phyloP scores from a whole-genome alignment of 129 eudicot species.

The Arctium lappa region DNA sequence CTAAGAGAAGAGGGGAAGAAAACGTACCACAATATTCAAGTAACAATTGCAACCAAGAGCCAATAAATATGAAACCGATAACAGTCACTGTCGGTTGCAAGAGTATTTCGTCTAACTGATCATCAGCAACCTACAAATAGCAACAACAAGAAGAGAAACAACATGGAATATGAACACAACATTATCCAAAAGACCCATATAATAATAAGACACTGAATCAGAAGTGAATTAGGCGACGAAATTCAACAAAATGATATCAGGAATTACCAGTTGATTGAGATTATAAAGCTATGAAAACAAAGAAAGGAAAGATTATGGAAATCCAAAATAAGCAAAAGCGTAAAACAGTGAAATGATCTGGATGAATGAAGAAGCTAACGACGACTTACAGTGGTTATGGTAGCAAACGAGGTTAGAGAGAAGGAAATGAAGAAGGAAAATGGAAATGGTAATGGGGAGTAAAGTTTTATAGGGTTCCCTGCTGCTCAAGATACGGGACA shows the following conservation, averaged over 20 bases:
- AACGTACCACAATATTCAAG: constrained; percentile 9
- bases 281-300: background rate
- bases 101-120: constrained; percentile 7
- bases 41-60: background rate
- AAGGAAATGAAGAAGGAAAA: background rate
- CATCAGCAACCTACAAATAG: constrained; percentile 14
- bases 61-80: background rate
- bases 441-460: background rate
- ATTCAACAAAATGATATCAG: background rate
- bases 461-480: constrained; percentile 31
- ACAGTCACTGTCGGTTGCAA: background rate
- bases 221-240: background rate
- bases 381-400: constrained; percentile 21
- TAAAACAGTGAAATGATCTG: background rate
- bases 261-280: background rate
- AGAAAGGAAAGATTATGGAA: background rate
- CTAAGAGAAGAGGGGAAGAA: background rate
- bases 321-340: background rate
- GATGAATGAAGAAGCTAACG: background rate
- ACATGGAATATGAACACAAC: background rate
- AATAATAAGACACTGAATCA: background rate
- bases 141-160: constrained; percentile 1
- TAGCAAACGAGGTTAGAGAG: background rate
- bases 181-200: background rate
- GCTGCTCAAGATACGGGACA: constrained; percentile 3